Conservation (phyloP, 192 early-diverging fungal genomes). For the Entomortierella parvispora region DNA sequence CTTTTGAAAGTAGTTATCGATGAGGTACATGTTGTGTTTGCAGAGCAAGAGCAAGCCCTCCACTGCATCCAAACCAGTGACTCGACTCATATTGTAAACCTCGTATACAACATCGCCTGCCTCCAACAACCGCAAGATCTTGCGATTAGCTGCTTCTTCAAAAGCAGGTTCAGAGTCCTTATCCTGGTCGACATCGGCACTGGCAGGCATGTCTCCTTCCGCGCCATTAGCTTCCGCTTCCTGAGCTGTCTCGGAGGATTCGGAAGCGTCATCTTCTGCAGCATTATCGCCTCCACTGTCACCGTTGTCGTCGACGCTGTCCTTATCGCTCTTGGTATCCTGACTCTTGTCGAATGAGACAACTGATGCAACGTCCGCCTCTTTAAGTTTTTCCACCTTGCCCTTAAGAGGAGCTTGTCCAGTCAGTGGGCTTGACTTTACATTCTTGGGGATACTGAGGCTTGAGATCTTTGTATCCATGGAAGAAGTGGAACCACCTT, state of each 20-base stretch:
- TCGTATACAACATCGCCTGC: constrained; percentile 76
- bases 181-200: constrained; percentile 32
- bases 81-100: constrained; percentile 72
- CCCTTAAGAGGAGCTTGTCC: constrained; percentile 18
- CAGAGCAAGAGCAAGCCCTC: constrained; percentile 76
- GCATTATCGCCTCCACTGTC: neutral
- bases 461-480: constrained; percentile 40
- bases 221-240: neutral
- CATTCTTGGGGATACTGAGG: constrained; percentile 41
- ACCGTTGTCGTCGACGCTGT: constrained; percentile 12
- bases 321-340: constrained; percentile 36
- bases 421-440: constrained; percentile 36
- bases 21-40: constrained; percentile 76
- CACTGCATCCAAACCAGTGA: constrained; percentile 73
- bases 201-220: neutral
- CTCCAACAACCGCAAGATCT: constrained; percentile 75
- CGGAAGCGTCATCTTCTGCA: constrained; percentile 11
- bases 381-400: constrained; percentile 36
- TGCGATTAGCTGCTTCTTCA: constrained; percentile 77
- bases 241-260: constrained; percentile 1
- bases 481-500: constrained; percentile 29
- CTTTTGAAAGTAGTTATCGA: constrained; percentile 75
- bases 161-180: constrained; percentile 55
- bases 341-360: constrained; percentile 30
- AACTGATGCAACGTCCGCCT: constrained; percentile 32